phyloP scores from a whole-genome alignment of 2,329 filamentous ascomycete genomes.

The Fusarium sp. region DNA sequence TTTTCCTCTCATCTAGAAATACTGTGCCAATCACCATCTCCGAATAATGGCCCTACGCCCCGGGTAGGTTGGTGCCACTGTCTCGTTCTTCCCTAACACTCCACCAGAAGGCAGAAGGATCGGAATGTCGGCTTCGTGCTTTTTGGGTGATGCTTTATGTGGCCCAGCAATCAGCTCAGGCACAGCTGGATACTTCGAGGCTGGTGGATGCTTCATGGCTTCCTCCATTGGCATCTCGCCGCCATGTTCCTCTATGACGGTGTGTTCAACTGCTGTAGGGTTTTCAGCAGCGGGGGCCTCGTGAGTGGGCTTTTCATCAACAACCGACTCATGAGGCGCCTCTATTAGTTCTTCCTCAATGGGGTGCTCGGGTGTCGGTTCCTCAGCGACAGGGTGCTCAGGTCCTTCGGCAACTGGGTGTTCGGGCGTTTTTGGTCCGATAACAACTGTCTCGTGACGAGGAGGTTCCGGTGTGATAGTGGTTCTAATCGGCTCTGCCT shows the following conservation, averaged over 20 bases:
- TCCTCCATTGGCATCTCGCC: slow-evolving; percentile 17
- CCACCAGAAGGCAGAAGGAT: slow-evolving; percentile 16
- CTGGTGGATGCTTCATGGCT: slow-evolving; percentile 3
- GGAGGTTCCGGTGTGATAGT: background rate
- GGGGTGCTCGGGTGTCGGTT: background rate
- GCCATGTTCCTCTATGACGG: background rate
- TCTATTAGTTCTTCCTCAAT: background rate
- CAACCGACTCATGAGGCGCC: background rate
- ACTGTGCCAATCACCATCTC: slow-evolving; percentile 11
- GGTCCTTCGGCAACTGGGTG: background rate
- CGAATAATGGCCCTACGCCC: slow-evolving; percentile 27
- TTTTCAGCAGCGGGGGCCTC: background rate
- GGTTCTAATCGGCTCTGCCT: background rate
- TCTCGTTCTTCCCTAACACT: slow-evolving; percentile 3
- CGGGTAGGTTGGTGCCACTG: slow-evolving; percentile 12
- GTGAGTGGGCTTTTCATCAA: background rate
- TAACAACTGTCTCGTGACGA: background rate
- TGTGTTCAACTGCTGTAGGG: background rate
- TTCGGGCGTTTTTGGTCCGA: background rate
- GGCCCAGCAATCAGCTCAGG: background rate
- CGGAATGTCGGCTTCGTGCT: slow-evolving; percentile 5
- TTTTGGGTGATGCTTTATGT: background rate
- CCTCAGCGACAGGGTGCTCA: background rate
- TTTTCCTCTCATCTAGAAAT: background rate
- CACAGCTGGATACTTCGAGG: background rate